These are phyloP conservation scores for Aspergillus tanneri DNA, from an alignment of 2,329 filamentous ascomycete genomes.

Conservation along the genomic window DNA sequence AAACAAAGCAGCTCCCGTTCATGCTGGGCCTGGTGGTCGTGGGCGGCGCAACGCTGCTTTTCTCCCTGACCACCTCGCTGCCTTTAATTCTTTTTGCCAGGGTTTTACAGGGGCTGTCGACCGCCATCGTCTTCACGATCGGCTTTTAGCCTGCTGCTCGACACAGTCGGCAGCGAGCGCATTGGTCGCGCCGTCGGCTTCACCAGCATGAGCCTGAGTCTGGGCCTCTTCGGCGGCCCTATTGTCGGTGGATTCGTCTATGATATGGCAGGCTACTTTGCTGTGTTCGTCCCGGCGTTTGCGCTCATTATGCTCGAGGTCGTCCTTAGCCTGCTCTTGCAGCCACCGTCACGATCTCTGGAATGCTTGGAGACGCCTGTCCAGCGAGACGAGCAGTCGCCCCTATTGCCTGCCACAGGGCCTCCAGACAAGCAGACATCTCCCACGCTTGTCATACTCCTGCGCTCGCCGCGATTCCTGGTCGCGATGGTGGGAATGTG, in stretches of 20 bases:
- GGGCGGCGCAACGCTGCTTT: constrained; percentile 55
- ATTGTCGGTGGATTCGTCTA: constrained; percentile 68
- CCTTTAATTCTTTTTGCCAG: constrained; percentile 60
- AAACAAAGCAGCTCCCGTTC: constrained; percentile 6
- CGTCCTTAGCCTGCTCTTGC: constrained; percentile 49
- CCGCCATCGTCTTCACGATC: constrained; percentile 69
- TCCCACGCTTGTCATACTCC: not conserved
- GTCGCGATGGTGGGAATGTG: constrained; percentile 12
- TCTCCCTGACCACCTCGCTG: constrained; percentile 62
- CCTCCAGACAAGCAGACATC: constrained; percentile 52
- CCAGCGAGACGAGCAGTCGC: not conserved
- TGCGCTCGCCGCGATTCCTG: constrained; percentile 54
- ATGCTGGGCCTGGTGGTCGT: constrained; percentile 9
- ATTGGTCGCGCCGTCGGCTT: constrained; percentile 50
- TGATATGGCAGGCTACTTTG: constrained; percentile 44
- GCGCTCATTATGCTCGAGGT: constrained; percentile 51
- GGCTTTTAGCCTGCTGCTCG: constrained; percentile 66
- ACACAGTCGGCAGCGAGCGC: constrained; percentile 34
- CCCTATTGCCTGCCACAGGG: not conserved
- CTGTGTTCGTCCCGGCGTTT: constrained; percentile 31
- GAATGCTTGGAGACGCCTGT: not conserved
- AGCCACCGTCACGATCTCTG: not conserved
- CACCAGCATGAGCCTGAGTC: constrained; percentile 57
- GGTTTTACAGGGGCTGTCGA: constrained; percentile 65
- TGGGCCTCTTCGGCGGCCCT: constrained; percentile 63